Conservation (phyloP, 805 yeast genomes). For the Metschnikowia anglica region DNA sequence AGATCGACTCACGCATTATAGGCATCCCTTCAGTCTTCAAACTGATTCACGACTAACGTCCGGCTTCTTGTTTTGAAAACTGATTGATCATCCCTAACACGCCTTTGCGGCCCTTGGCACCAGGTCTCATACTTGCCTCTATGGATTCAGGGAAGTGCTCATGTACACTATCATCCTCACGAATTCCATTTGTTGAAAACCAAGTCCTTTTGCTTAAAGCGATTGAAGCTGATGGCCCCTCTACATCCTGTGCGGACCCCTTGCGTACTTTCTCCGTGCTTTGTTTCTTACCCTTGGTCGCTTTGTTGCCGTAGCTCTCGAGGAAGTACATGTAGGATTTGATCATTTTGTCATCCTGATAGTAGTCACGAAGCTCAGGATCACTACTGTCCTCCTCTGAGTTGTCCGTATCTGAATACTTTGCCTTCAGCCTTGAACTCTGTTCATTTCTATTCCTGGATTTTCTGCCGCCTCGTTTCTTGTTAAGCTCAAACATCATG, state of each 20-base stretch:
- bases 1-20: too few relatives aligned
- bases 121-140: conserved; percentile 34
- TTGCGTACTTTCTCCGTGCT: neutral
- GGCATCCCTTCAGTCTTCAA: too few relatives aligned
- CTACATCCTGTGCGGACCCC: neutral
- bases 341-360: conserved; percentile 84
- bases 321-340: conserved; percentile 84
- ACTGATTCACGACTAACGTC: conserved; percentile 19
- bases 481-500: conserved; percentile 38
- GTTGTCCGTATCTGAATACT: conserved; percentile 18
- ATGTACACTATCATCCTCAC: conserved; percentile 13
- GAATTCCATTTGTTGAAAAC: neutral
- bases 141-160: conserved; percentile 27
- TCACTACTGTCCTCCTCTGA: conserved; percentile 22
- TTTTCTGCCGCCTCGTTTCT: conserved; percentile 18
- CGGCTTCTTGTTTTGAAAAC: conserved; percentile 57
- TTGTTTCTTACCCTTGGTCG: conserved; percentile 3
- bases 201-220: neutral
- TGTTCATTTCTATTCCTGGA: conserved; percentile 16
- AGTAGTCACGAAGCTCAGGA: conserved; percentile 37
- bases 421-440: conserved; percentile 9
- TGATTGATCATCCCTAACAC: conserved; percentile 81
- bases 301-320: conserved; percentile 66
- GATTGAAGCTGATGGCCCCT: conserved; percentile 7
- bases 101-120: conserved; percentile 44